These are phyloP conservation scores for Solanum bukasovii DNA, from an alignment of 257 asterid species.

Conservation along the genomic window DNA sequence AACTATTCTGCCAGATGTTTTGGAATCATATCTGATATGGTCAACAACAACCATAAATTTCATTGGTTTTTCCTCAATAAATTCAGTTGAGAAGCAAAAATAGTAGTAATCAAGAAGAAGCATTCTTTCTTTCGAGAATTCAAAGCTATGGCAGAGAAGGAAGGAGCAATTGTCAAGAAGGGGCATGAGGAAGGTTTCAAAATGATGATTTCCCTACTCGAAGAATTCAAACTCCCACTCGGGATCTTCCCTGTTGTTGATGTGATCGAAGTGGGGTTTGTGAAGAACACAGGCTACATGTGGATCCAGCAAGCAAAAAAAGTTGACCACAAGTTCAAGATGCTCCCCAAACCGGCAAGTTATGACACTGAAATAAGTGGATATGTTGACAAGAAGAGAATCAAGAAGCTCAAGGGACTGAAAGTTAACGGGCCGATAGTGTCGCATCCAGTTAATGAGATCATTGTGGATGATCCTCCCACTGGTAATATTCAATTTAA, in stretches of 20 bases:
- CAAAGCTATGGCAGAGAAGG: conserved; percentile 50
- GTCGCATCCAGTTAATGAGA: conserved; percentile 36
- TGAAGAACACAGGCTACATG: conserved; percentile 53
- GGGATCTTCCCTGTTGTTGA: conserved; percentile 70
- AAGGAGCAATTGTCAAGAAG: conserved; percentile 44
- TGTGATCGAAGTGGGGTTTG: conserved; percentile 62
- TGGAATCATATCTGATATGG: not conserved
- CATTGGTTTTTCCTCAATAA: conserved; percentile 17
- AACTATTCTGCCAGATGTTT: not conserved
- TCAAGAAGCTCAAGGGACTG: conserved; percentile 70
- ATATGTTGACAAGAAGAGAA: conserved; percentile 41
- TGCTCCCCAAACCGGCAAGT: conserved; percentile 51
- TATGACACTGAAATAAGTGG: conserved; percentile 41
- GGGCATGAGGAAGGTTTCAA: conserved; percentile 53
- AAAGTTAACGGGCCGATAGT: conserved; percentile 2
- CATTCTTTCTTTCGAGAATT: not conserved
- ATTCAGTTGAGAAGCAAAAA: not conserved
- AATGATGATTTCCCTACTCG: conserved; percentile 37
- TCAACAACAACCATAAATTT: not conserved
- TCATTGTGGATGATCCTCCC: conserved; percentile 33
- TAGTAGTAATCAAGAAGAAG: not conserved
- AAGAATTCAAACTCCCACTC: conserved; percentile 53
- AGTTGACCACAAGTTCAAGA: conserved; percentile 55
- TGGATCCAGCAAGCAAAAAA: conserved; percentile 62
- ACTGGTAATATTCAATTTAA: conserved; percentile 66